These are phyloP conservation scores for Novymonas esmeraldas DNA, from an alignment of 208 protist species.

Conservation along the genomic window DNA sequence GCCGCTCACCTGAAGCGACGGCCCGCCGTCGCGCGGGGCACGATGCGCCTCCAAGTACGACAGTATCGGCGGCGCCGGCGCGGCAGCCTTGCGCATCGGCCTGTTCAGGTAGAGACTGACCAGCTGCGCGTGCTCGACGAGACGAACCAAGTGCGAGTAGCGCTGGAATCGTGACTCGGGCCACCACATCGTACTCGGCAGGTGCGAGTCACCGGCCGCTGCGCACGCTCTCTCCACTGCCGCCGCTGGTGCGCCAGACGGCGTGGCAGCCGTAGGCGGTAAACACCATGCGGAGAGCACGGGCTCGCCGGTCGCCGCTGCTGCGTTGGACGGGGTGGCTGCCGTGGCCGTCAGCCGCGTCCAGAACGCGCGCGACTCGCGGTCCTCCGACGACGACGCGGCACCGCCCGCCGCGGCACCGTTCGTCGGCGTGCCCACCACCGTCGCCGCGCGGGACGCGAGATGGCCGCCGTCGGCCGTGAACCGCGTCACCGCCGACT, in stretches of 20 bases:
- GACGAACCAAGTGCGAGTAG: constrained; percentile 33
- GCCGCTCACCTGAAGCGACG: constrained; percentile 30
- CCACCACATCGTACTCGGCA: constrained; percentile 54
- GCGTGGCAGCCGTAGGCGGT: not conserved
- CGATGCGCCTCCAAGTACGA: constrained; percentile 10
- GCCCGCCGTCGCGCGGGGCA: constrained; percentile 3
- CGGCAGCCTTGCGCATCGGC: not conserved
- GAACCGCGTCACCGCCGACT: constrained; percentile 35
- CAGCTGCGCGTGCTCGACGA: constrained; percentile 50
- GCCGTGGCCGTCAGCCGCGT: not conserved
- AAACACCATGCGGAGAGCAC: not conserved
- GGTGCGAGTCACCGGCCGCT: not conserved
- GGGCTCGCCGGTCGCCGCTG: not conserved
- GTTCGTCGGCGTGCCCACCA: constrained; percentile 7
- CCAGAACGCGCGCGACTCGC: constrained; percentile 2
- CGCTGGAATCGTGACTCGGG: constrained; percentile 40
- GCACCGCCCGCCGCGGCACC: not conserved
- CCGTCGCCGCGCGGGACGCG: constrained; percentile 8
- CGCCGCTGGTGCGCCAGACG: not conserved
- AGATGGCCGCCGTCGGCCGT: constrained; percentile 16
- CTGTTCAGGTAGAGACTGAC: constrained; percentile 28
- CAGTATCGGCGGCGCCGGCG: constrained; percentile 3
- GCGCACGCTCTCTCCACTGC: constrained; percentile 4
- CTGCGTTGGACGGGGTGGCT: not conserved
- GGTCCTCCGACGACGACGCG: not conserved